Percentiles rank a stretch among this genome's conserved stretches.
Evolutionary conservation across 2,329 filamentous ascomycete species (phyloP).

Genomic region (Penicillium sp.): DNA sequence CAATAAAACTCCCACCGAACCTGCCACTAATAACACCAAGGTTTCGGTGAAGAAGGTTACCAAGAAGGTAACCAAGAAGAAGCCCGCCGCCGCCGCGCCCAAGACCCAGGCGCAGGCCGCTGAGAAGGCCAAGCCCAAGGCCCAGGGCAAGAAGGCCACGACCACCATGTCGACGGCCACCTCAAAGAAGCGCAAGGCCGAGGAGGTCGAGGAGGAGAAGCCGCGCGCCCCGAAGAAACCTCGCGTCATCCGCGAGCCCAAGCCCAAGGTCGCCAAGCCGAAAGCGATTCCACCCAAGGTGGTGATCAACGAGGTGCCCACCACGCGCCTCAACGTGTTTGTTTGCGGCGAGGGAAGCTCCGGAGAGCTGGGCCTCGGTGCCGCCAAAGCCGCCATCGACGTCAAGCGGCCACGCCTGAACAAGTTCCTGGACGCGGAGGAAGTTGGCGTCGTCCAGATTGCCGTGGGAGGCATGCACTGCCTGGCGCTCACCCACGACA

Average conservation of each 20-base stretch:
- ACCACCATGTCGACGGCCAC: conserved; percentile 17
- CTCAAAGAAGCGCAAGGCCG: conserved; percentile 40
- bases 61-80: not conserved
- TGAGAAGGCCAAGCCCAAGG: conserved; percentile 9
- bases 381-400: conserved; percentile 66
- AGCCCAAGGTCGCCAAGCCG: conserved; percentile 39
- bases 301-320: conserved; percentile 65
- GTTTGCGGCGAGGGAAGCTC: conserved; percentile 78
- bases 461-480: conserved; percentile 82
- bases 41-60: conserved; percentile 15
- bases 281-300: conserved; percentile 24
- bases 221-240: conserved; percentile 35
- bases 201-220: conserved; percentile 22
- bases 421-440: conserved; percentile 56
- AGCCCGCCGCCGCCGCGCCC: not conserved
- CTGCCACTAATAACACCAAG: conserved; percentile 20
- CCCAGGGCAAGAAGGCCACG: not conserved
- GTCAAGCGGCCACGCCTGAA: conserved; percentile 75
- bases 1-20: conserved; percentile 18
- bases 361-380: conserved; percentile 80
- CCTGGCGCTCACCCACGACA: conserved; percentile 73
- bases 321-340: conserved; percentile 64
- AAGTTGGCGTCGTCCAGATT: conserved; percentile 70
- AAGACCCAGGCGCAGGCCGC: not conserved
- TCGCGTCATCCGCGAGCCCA: conserved; percentile 26